phyloP scores from a whole-genome alignment of 371 early-diverging fungal genomes.

The Mucor velutinosus region DNA sequence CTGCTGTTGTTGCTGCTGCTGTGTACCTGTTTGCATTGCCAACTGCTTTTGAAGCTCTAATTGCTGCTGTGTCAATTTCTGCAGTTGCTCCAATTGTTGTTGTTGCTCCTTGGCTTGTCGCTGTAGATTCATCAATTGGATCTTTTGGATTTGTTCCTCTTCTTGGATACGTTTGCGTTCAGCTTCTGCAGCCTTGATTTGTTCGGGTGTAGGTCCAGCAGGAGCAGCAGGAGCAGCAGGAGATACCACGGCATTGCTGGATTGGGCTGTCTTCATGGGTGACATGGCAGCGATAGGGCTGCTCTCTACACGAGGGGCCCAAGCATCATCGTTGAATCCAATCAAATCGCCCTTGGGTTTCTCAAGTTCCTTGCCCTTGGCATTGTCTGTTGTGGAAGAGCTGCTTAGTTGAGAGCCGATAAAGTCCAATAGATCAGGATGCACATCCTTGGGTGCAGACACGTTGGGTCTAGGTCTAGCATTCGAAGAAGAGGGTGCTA shows the following conservation, averaged over 20 bases:
- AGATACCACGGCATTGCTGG: constrained; percentile 7
- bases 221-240: not conserved
- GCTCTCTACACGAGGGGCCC: constrained; percentile 34
- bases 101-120: constrained; percentile 33
- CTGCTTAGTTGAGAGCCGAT: constrained; percentile 31
- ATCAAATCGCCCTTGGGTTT: constrained; percentile 27
- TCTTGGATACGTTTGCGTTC: constrained; percentile 21
- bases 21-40: constrained; percentile 31
- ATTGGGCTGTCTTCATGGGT: constrained; percentile 13
- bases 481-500: constrained; percentile 10
- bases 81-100: constrained; percentile 30
- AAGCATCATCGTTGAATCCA: constrained; percentile 62
- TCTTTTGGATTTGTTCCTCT: constrained; percentile 28
- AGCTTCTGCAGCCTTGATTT: constrained; percentile 18
- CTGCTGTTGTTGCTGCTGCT: constrained; percentile 49
- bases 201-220: constrained; percentile 24
- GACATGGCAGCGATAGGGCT: constrained; percentile 8
- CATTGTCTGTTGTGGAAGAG: constrained; percentile 11
- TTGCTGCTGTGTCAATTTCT: constrained; percentile 34
- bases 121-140: constrained; percentile 27
- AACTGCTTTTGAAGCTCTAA: constrained; percentile 25
- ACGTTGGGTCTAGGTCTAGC: constrained; percentile 44
- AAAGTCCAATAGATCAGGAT: constrained; percentile 44
- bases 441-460: constrained; percentile 50
- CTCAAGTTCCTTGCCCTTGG: constrained; percentile 19